Conservation (phyloP, 1,284 basidiomycete genomes). For the Ceratorhiza oryzae-sativae region DNA sequence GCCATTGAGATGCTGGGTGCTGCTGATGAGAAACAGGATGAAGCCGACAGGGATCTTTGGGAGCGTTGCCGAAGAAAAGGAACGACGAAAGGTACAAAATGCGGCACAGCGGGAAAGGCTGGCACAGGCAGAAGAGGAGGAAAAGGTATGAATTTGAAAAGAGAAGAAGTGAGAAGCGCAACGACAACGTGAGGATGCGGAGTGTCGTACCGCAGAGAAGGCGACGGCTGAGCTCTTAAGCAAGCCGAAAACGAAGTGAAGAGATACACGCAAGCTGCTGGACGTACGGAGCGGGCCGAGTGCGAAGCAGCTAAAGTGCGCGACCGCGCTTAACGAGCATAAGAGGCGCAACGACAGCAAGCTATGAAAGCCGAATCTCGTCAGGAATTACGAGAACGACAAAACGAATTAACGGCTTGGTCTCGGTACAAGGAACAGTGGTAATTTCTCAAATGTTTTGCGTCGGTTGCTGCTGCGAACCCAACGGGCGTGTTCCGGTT, state of each 20-base stretch:
- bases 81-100: not conserved
- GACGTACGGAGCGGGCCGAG: not conserved
- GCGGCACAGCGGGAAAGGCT: not conserved
- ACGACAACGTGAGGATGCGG: not conserved
- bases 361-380: not conserved
- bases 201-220: not conserved
- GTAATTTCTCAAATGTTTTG: slow-evolving; percentile 16
- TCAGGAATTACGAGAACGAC: not conserved
- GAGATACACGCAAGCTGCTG: not conserved
- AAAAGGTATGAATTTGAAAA: slow-evolving; percentile 7
- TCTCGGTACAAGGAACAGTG: slow-evolving; percentile 12
- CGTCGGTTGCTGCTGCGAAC: not conserved
- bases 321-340: slow-evolving; percentile 15
- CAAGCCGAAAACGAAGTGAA: not conserved
- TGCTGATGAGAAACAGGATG: not conserved
- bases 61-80: not conserved
- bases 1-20: slow-evolving; percentile 8
- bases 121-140: not conserved
- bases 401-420: slow-evolving; percentile 9
- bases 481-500: slow-evolving; percentile 1
- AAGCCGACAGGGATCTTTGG: slow-evolving; percentile 2
- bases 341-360: slow-evolving; percentile 2
- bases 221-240: not conserved
- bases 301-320: not conserved
- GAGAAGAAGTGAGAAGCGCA: slow-evolving; percentile 8